These are phyloP conservation scores for Mycena galopus DNA, from an alignment of 768 basidiomycete species.

Conservation along the genomic window DNA sequence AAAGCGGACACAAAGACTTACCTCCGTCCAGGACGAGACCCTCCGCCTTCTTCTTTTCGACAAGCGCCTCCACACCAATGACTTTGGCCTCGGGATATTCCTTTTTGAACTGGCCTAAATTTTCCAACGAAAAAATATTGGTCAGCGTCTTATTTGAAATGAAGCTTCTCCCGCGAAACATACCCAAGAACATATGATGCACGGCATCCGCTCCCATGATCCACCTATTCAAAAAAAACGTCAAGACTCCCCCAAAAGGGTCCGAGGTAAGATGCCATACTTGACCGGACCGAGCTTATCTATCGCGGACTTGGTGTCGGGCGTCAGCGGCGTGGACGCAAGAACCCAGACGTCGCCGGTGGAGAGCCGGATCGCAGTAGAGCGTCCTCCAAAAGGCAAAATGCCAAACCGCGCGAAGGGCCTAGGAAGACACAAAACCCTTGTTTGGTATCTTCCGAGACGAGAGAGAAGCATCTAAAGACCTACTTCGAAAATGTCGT, in stretches of 20 bases:
- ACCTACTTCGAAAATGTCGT: constrained; percentile 33
- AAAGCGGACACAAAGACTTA: constrained; percentile 45
- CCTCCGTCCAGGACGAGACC: constrained; percentile 74
- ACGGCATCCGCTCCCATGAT: constrained; percentile 70
- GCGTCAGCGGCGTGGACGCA: constrained; percentile 81
- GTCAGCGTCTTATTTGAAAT: not conserved
- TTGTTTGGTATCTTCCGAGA: constrained; percentile 1
- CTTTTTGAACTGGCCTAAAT: constrained; percentile 70
- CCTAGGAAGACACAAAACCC: constrained; percentile 47
- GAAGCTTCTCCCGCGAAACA: constrained; percentile 8
- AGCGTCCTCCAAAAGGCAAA: constrained; percentile 84
- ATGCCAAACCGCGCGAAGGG: constrained; percentile 77
- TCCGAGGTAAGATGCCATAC: constrained; percentile 50
- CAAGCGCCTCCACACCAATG: constrained; percentile 72
- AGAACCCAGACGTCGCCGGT: constrained; percentile 84
- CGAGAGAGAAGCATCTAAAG: not conserved
- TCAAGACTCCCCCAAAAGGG: constrained; percentile 13
- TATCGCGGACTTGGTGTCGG: constrained; percentile 73
- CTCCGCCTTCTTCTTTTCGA: constrained; percentile 65
- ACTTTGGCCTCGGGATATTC: constrained; percentile 80
- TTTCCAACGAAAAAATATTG: not conserved
- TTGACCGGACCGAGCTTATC: constrained; percentile 78
- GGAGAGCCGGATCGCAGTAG: constrained; percentile 81
- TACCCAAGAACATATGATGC: constrained; percentile 72
- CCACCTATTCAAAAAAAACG: constrained; percentile 52